phyloP scores from a whole-genome alignment of 805 yeast species.

The Candida odintsovae region DNA sequence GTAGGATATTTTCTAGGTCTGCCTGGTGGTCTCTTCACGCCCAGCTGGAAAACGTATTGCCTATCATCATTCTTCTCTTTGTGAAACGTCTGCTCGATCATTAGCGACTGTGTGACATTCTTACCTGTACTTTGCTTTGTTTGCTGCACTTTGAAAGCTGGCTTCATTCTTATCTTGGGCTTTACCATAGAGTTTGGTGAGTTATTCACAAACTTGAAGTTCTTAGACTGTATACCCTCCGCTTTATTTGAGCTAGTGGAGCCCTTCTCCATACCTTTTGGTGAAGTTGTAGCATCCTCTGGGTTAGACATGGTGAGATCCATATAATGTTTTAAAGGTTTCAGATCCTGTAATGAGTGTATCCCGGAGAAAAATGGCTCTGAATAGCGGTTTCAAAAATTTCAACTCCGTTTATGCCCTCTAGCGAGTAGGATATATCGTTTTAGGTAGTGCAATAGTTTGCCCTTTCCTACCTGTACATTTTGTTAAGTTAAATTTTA shows the following conservation, averaged over 20 bases:
- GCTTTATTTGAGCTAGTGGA: not conserved
- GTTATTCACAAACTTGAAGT: slow-evolving; percentile 21
- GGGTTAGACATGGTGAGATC: not conserved
- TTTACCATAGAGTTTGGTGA: slow-evolving; percentile 16
- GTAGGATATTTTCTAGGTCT: slow-evolving; percentile 43
- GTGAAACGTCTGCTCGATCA: slow-evolving; percentile 20
- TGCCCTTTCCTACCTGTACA: not conserved
- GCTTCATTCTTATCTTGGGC: slow-evolving; percentile 18
- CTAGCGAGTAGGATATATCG: not conserved
- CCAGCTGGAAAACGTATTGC: slow-evolving; percentile 17
- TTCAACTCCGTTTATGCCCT: not conserved
- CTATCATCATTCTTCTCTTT: slow-evolving; percentile 6
- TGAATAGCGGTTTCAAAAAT: too few species aligned
- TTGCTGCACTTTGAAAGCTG: slow-evolving; percentile 16
- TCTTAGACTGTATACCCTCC: not conserved
- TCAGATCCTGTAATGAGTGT: not conserved
- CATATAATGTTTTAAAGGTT: too few species aligned
- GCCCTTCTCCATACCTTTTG: not conserved
- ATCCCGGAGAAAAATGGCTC: not conserved
- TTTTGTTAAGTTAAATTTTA: not conserved
- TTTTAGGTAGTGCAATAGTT: not conserved
- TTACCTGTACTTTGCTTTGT: not conserved
- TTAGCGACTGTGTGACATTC: slow-evolving; percentile 5
- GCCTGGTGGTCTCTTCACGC: slow-evolving; percentile 38
- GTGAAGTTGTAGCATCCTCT: not conserved